Base-by-base conservation (phyloP, 2,329 filamentous ascomycete genomes). In the Biscogniauxia marginata region DNA sequence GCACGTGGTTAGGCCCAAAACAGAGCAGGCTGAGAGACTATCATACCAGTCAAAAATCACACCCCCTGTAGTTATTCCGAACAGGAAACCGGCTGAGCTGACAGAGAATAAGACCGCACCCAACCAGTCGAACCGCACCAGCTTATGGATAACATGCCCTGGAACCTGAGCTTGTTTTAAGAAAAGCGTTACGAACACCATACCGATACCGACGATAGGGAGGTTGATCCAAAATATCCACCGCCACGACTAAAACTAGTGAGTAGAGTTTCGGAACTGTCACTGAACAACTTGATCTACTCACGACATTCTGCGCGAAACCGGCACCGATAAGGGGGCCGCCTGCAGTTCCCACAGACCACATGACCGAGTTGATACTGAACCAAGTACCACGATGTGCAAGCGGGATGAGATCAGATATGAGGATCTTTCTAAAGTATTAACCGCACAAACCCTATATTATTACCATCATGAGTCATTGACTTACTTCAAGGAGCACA, bases 191-290 rank as follows among this genome's bases (percentile, higher is more conserved):
- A 84, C 72, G 62, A 83, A 70, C 48, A 79, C 63, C 16, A 73
- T 68, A 2, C 77, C 79, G 16, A 84, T 57, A 2, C 73, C 80
- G 30, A 79, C 76, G 63, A 87, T 81, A 2, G 84, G 83, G 2
- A 86, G 70, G 61, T 87, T 87, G 61, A 86, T 77, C 77, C 80
- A 89, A 67, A 88, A 87, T 50, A 88, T 81, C 84, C 85, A 88
- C 6, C 80, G 71, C 85, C 84, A 85, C 1, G 71, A 72, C 56
- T 57, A n/a, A n/a, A n/a, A n/a, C n/a, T n/a, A n/a, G n/a, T n/a
- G n/a, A n/a, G n/a, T n/a, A n/a, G n/a, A n/a, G n/a, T n/a, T n/a
- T n/a, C n/a, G n/a, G n/a, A n/a, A n/a, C n/a, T n/a, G n/a, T n/a
- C n/a, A n/a, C n/a, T n/a, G n/a, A n/a, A n/a, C n/a, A n/a, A n/a